phyloP scores from a whole-genome alignment of 176 grass and related monocot genomes.

The Zea luxurians region DNA sequence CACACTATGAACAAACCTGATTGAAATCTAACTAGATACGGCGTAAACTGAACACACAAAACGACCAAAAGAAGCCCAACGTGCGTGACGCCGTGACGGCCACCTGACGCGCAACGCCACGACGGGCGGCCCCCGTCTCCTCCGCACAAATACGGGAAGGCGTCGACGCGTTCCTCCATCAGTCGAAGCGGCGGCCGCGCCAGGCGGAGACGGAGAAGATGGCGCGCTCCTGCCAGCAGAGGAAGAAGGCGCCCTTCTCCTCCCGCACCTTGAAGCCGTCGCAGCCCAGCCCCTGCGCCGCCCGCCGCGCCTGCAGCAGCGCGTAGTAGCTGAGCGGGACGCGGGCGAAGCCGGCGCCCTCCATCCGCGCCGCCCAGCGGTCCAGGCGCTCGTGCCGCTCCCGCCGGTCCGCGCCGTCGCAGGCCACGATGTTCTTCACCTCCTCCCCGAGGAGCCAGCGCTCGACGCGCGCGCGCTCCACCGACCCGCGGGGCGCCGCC shows the following conservation, averaged over 20 bases:
- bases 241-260: conserved; percentile 68
- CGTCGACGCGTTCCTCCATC: not conserved
- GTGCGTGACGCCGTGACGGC: not conserved
- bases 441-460: conserved; percentile 74
- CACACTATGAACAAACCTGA: not conserved
- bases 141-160: conserved; percentile 36
- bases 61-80: not conserved
- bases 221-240: conserved; percentile 86
- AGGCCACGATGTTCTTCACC: conserved; percentile 81
- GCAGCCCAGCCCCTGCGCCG: conserved; percentile 65
- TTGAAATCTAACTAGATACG: conserved; percentile 20
- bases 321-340: conserved; percentile 70
- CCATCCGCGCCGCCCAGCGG: conserved; percentile 56
- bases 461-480: conserved; percentile 82
- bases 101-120: not conserved
- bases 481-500: conserved; percentile 52
- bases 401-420: conserved; percentile 63
- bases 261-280: conserved; percentile 71
- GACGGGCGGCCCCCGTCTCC: not conserved
- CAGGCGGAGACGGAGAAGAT: conserved; percentile 89
- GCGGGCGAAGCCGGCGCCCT: conserved; percentile 51
- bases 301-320: conserved; percentile 64
- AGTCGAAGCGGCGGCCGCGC: conserved; percentile 69
- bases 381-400: conserved; percentile 85
- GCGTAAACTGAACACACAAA: not conserved